Base-by-base conservation (phyloP, 805 yeast genomes). In the Yamadazyma paraphyllophila region DNA sequence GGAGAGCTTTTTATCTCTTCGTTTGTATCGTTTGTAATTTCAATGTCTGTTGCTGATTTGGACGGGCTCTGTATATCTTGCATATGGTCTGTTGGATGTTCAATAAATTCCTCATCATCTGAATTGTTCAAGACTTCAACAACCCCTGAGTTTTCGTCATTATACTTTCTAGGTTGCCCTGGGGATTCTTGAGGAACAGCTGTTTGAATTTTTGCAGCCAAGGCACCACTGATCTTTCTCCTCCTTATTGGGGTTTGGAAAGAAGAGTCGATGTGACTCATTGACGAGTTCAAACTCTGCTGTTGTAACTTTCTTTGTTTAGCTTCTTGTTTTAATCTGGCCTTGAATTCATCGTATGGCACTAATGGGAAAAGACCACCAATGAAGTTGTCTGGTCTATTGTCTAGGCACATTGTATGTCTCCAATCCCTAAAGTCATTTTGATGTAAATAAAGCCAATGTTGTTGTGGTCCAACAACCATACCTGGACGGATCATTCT, bases 401-500 rank as follows among this genome's bases (percentile, higher is more conserved):
- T 77, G 49, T 89, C 89, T 29, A 90, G 61, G 14, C 82, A 82
- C 96, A 87, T 90, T 9, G 97, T 89, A 57, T 83, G 88, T 63
- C 89, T 80, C 98, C 99, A 94, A 58, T 90, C 97, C 58, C 97
- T 78, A 65, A 94, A 94, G 55, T 91, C 97, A 64, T 89, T 84
- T 66, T 94, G 99, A 63, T 94, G 97, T 52, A 94, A 76, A 61
- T 94, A 94, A 48, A 94, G 75, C 99, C 99, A 94, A 69, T 94
- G 99, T 63, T 94, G 99, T 66, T 94, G 99, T 2, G 99, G 99
- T 0, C 99, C 99, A 26, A 94, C 99, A n/a, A 94, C 97, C 99
- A 94, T 94, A 35, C 99, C 99, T 0, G 99, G 99, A 55, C 99
- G 80, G 51, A 94, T 77, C 80, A 94, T 87, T 63, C 99, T 78